Percentiles rank a stretch among this genome's conserved stretches.
Conservation (phyloP, 2,329 filamentous ascomycete genomes). For the Fusarium irregulare region DNA sequence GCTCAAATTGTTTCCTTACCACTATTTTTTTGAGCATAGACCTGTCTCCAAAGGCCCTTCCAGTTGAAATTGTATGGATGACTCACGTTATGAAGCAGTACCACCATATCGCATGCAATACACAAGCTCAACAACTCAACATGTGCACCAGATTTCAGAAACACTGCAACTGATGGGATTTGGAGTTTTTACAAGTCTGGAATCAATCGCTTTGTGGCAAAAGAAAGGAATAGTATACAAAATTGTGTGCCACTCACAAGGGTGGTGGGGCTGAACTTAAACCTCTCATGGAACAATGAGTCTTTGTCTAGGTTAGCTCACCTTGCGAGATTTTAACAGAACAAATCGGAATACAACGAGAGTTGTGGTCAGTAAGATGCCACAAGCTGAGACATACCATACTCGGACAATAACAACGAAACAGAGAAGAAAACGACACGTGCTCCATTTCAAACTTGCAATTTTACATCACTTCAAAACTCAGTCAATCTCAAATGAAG, state of each 20-base stretch:
- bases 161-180: not conserved
- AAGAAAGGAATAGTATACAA: not conserved
- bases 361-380: too few species aligned
- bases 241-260: not conserved
- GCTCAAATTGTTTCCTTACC: too few species aligned
- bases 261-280: not conserved
- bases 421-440: too few species aligned
- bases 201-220: not conserved
- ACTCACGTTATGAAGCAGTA: too few species aligned
- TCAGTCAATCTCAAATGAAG: too few species aligned
- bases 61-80: slow-evolving; percentile 69
- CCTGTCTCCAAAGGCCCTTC: slow-evolving; percentile 68
- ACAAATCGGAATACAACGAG: not conserved
- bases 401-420: too few species aligned
- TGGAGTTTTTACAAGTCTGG: not conserved
- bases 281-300: not conserved
- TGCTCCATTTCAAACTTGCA: too few species aligned
- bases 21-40: too few species aligned
- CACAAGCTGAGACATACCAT: too few species aligned
- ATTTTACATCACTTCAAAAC: too few species aligned
- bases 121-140: not conserved
- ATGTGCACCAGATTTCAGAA: too few species aligned
- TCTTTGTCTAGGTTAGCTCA: not conserved
- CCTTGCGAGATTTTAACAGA: not conserved
- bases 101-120: not conserved